These are phyloP conservation scores for Phytophthora pistaciae DNA, from an alignment of 352 stramenopile species.

Conservation along the genomic window DNA sequence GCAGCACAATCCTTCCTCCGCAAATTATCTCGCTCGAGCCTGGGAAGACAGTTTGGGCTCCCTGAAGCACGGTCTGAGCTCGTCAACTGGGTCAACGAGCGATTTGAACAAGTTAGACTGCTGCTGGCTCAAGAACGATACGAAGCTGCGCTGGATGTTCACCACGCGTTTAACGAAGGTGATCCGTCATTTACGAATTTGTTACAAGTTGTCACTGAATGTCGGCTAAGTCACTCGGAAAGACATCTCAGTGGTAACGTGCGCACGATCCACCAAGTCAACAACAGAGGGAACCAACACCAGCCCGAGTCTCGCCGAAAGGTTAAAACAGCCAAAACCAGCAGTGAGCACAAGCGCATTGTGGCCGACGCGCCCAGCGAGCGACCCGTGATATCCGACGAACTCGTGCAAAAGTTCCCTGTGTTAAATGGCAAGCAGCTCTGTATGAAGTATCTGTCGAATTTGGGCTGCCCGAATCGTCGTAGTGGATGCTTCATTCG, in stretches of 20 bases:
- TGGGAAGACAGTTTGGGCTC: neutral
- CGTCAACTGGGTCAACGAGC: conserved; percentile 10
- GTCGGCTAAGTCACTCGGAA: no score
- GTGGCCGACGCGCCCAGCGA: neutral
- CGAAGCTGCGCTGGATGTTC: neutral
- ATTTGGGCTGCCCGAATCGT: neutral
- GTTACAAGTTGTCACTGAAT: neutral
- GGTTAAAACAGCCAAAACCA: neutral
- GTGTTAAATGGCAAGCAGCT: conserved; percentile 2
- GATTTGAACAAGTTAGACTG: neutral
- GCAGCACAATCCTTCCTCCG: neutral
- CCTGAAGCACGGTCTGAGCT: neutral
- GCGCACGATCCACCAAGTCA: neutral
- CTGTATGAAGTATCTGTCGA: conserved; percentile 17
- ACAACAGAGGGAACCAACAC: neutral
- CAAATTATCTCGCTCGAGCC: neutral
- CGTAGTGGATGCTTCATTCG: neutral
- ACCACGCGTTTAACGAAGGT: neutral
- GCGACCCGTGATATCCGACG: conserved; percentile 4
- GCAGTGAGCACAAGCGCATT: neutral
- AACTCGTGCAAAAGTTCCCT: neutral
- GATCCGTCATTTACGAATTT: neutral
- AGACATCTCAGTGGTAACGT: neutral
- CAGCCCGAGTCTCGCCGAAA: neutral
- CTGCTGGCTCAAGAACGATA: neutral